A percentile compares a stretch with the other conserved stretches of the same genome.
Conservation (phyloP, 2,329 filamentous ascomycete genomes). For the Fusarium sororula region DNA sequence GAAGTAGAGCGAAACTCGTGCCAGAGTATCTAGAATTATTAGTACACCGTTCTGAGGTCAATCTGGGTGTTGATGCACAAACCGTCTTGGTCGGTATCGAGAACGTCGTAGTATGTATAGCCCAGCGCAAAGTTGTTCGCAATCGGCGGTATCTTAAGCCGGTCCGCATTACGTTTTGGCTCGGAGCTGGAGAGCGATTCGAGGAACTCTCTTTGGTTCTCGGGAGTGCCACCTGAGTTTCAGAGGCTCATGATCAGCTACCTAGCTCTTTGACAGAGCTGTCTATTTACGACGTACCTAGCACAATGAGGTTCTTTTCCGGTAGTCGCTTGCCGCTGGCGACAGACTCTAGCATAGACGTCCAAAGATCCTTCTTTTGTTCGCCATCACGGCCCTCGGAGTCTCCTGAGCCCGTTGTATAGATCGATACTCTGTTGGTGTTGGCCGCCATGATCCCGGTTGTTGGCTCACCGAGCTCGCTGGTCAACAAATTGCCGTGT, state of each 20-base stretch:
- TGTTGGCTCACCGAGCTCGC: constrained; percentile 28
- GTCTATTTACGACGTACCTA: constrained; percentile 65
- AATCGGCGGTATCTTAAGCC: constrained; percentile 75
- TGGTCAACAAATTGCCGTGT: constrained; percentile 5
- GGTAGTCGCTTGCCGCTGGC: constrained; percentile 89
- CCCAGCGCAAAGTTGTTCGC: constrained; percentile 93
- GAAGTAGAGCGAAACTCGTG: constrained; percentile 87
- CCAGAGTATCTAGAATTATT: constrained; percentile 78
- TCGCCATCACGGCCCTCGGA: constrained; percentile 69
- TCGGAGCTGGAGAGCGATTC: constrained; percentile 69
- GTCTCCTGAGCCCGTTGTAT: constrained; percentile 64
- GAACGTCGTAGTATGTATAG: constrained; percentile 94
- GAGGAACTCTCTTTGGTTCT: constrained; percentile 85
- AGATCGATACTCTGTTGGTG: constrained; percentile 66
- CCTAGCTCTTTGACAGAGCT: constrained; percentile 1
- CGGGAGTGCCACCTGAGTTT: constrained; percentile 76
- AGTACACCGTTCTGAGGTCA: constrained; percentile 14
- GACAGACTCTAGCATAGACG: constrained; percentile 88
- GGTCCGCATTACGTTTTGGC: constrained; percentile 62
- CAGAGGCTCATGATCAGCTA: constrained; percentile 42
- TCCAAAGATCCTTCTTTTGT: constrained; percentile 92
- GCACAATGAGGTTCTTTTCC: constrained; percentile 88
- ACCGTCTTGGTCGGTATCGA: constrained; percentile 95
- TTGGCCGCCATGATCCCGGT: constrained; percentile 57
- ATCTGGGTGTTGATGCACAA: constrained; percentile 33